phyloP scores from a whole-genome alignment of 257 asterid species.

The Datura wrightii region DNA sequence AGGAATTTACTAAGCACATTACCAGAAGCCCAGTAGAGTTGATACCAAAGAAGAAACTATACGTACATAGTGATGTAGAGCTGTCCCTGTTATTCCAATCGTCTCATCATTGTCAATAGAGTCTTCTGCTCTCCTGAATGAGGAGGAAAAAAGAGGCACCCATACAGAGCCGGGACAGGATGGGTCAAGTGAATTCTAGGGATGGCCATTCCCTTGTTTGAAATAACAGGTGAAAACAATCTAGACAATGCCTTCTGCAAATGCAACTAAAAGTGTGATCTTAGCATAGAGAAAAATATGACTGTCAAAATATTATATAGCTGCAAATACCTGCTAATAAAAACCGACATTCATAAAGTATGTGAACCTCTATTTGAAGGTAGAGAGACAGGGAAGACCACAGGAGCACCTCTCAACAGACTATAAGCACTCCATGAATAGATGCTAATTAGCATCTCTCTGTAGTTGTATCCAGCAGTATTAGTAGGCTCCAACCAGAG shows the following conservation, averaged over 20 bases:
- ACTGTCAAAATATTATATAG: neutral
- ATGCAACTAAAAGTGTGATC: neutral
- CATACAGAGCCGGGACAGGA: neutral
- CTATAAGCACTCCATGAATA: neutral
- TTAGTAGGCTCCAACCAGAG: neutral
- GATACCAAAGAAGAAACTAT: neutral
- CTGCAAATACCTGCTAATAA: neutral
- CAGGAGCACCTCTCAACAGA: neutral
- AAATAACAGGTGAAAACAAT: neutral
- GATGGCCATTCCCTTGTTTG: neutral
- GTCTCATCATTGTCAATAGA: neutral
- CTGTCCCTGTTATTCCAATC: neutral
- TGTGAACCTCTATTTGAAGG: neutral
- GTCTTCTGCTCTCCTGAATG: neutral
- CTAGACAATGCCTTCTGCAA: neutral
- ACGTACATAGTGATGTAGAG: no score
- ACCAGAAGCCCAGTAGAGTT: slow-evolving; percentile 14
- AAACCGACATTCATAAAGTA: neutral
- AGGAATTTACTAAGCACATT: neutral
- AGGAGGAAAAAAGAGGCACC: neutral
- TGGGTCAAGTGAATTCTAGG: neutral
- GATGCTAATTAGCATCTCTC: neutral
- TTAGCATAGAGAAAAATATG: neutral
- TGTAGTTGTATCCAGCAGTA: neutral
- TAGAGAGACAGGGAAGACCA: neutral